Base-by-base conservation (phyloP, 2,329 filamentous ascomycete genomes). In the Alternaria atra region DNA sequence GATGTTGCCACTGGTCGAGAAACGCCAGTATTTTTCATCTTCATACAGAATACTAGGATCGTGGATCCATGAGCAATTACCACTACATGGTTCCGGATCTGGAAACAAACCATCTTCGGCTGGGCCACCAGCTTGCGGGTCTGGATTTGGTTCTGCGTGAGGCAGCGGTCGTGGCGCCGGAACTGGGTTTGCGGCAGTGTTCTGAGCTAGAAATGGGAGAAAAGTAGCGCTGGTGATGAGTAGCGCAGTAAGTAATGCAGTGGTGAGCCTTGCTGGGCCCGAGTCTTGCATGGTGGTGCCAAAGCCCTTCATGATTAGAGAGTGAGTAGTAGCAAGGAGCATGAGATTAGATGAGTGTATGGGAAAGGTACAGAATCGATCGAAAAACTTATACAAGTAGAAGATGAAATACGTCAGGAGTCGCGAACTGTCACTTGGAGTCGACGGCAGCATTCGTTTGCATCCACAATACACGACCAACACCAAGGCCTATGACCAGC, bases 1-100 rank as follows among this genome's bases (percentile, higher is more conserved):
- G 35, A 85, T 82, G 32, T 80, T 77, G 7, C 80, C 80, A 12
- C 80, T 80, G 0, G 84, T 85, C 1, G 82, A 82, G 62, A 85
- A 85, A 5, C 83, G 80, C 68, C 81, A 85, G 65, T 84, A 85
- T 1, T 62, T 79, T 1, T 79, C 78, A 56, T 84, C 80, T 54
- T 82, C 77, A 9, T 73, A 75, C 61, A 84, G 80, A 30, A 85
- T 65, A 6, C 74, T 73, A 1, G 83, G 83, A 57, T 85, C 84
- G 52, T 84, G 82, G 1, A 80, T 72, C 57, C 78, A 77, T 13
- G 69, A 73, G 64, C 78, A 81, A 34, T 71, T 72, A 6, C 80
- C 80, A 4, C 66, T 65, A 66, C 79, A 81, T 15, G 65, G 52
- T n/a, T 75, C 68, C n/a, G 80, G 79, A 29, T 76, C 68, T 23